Base-by-base conservation (phyloP, 441 rosid genomes). In the Erodium trifolium region DNA sequence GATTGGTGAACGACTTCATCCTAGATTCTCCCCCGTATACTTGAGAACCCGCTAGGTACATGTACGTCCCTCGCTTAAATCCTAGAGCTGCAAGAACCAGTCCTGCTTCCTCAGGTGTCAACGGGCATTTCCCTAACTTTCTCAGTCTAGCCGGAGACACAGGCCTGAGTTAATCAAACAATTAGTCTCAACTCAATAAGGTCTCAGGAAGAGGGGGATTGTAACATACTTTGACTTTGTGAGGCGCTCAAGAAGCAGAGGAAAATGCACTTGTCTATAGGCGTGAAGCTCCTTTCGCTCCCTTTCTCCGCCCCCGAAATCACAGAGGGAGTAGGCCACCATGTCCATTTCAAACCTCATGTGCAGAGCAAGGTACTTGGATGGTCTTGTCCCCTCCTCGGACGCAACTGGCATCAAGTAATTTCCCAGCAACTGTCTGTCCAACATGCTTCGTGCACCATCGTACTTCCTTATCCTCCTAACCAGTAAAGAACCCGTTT, bases 21-120 rank as follows among this genome's bases (percentile, higher is more conserved):
- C 96, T 84, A 19, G 89, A 81, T 19, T 71, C 66, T 59, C 89
- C 92, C 34, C 94, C 97, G 71, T 86, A 90, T 77, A 86, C 79
- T 3, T 79, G 74, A 59, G 98, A 88, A 45, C 97, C 88, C 2
- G 98, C 98, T 11, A 94, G 84, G 78, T 90, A 94, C 68, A 88
- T 90, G 78, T 82, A 83, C 17, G 97, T 85, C 69, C 76, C 77
- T n/a, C 77, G 80, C 63, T 83, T 85, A 68, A 87, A 85, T 27
- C 96, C 96, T 60, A 92, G 90, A n/a, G 88, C 89, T 10, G 89
- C 87, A 66, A 92, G 97, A 73, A 94, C 87, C 0, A 92, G 82
- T 35, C 90, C 87, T 13, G 93, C 97, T 81, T 92, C 98, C 81
- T 94, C 99, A 6, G 97, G 99, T 71, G 97, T 94, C 77, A 90